Evolutionary conservation across 192 early-diverging fungal species (phyloP), one percentile per base, ranked within the genome.

Genomic region (Nowakowskiella sp.): DNA sequence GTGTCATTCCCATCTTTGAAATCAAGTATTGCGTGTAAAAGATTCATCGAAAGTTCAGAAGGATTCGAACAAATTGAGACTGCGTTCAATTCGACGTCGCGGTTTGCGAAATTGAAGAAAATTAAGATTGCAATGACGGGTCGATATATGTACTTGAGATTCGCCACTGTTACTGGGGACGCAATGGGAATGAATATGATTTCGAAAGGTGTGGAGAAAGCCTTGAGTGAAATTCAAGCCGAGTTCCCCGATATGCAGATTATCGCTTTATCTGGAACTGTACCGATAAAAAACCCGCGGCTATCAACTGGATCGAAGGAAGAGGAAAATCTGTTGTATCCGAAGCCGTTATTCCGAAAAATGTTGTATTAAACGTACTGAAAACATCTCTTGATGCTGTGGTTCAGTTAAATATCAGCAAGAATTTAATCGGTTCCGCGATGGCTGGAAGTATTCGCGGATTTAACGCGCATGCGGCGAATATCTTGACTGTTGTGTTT

Each of bases 131-230:
- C 85, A 5, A 44, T 93, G 9, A 87, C 90, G 29, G 92, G 92
- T 6, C 75, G 82, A 24, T 66, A 92, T 33, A 71, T 91, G 1
- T 95, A 75, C 47, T 83, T 95, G 51, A 84, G 92, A 22, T 95
- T 95, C 72, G 72, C 86, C 0, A 90, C 91, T 1, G 75, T 83
- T 0, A 95, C 92, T 1, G 92, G 92, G 46, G 92, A 95, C 67
- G 92, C 92, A 3, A 95, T 95, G 92, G 92, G 92, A 22, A 94
- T 94, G 92, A 94, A 94, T 65, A 94, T 95, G 91, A 92, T 93
- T 39, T 93, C 91, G 21, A 94, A 94, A 64, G 90, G 90, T 27
- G 88, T 86, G 53, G 92, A 95, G 71, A 79, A 84, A 67, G 73
- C 91, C 0, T 64, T 95, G 53, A 68, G 76, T 23, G 58, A 76